Evolutionary conservation across 2,329 filamentous ascomycete genomes (phyloP).

Genomic region (Fusarium caatingaense): DNA sequence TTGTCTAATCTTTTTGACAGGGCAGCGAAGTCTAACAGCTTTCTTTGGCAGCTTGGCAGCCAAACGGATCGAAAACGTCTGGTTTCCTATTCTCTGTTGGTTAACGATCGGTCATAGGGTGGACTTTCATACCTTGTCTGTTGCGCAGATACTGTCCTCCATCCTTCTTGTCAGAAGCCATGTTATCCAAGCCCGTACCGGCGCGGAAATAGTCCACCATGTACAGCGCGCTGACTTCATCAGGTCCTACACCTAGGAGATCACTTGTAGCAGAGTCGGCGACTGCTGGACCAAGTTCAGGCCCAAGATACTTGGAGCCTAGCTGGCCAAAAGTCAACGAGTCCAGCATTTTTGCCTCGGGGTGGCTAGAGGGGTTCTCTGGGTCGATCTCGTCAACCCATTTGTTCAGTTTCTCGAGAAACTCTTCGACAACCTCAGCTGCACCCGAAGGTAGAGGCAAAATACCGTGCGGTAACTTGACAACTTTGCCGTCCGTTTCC

Average conservation of each 20-base stretch:
- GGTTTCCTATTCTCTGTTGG: constrained; percentile 24
- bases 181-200: constrained; percentile 33
- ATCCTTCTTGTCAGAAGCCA: constrained; percentile 34
- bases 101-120: too few species aligned
- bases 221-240: constrained; percentile 38
- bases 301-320: constrained; percentile 3
- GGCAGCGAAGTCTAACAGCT: constrained; percentile 29
- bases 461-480: constrained; percentile 19
- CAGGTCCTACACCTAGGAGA: constrained; percentile 36
- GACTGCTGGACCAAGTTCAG: constrained; percentile 16
- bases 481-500: constrained; percentile 14
- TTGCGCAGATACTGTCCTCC: constrained; percentile 43
- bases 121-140: constrained; percentile 30
- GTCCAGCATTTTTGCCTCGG: constrained; percentile 21
- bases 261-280: constrained; percentile 6
- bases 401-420: constrained; percentile 13
- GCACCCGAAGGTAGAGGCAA: constrained; percentile 16
- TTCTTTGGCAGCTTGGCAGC: constrained; percentile 24
- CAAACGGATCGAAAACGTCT: constrained; percentile 27
- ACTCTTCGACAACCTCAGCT: constrained; percentile 6
- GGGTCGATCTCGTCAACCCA: constrained; percentile 18
- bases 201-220: constrained; percentile 38
- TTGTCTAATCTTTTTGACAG: constrained; percentile 34
- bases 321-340: constrained; percentile 22
- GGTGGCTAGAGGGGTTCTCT: constrained; percentile 13